These are phyloP conservation scores for Phragmites australis DNA, from an alignment of 176 grass and related monocot genomes.

Conservation along the genomic window DNA sequence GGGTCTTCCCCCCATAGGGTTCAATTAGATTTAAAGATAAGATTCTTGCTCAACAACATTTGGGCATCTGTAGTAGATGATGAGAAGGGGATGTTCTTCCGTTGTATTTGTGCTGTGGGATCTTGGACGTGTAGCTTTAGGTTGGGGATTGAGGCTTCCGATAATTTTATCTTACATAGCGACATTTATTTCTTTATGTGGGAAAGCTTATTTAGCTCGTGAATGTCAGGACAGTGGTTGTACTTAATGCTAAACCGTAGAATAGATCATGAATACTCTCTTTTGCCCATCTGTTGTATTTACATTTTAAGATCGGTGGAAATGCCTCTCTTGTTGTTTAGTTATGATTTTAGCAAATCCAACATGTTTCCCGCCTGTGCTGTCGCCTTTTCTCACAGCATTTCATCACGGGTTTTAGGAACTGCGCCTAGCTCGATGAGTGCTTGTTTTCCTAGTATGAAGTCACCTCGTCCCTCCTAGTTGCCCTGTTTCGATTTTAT, in stretches of 20 bases:
- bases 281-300: not conserved
- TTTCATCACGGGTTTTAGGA: not conserved
- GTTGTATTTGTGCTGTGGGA: constrained; percentile 47
- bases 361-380: not conserved
- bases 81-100: constrained; percentile 36
- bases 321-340: not conserved
- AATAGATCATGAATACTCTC: not conserved
- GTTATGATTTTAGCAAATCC: not conserved
- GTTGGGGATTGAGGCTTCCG: constrained; percentile 31
- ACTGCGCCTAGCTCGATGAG: not conserved
- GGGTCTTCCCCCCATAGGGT: constrained; percentile 69
- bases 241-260: not conserved
- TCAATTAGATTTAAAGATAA: constrained; percentile 69
- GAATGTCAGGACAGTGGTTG: not conserved
- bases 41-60: constrained; percentile 45
- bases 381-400: not conserved
- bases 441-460: not conserved
- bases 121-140: constrained; percentile 43
- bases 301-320: constrained; percentile 1
- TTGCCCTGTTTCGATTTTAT: not conserved
- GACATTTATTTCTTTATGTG: not conserved
- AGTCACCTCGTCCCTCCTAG: not conserved
- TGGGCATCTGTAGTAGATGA: constrained; percentile 39
- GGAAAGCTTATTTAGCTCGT: not conserved
- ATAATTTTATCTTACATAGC: constrained; percentile 42